Evolutionary conservation across 139 green algal species (phyloP).

Genomic region (Parachlorella kessleri): DNA sequence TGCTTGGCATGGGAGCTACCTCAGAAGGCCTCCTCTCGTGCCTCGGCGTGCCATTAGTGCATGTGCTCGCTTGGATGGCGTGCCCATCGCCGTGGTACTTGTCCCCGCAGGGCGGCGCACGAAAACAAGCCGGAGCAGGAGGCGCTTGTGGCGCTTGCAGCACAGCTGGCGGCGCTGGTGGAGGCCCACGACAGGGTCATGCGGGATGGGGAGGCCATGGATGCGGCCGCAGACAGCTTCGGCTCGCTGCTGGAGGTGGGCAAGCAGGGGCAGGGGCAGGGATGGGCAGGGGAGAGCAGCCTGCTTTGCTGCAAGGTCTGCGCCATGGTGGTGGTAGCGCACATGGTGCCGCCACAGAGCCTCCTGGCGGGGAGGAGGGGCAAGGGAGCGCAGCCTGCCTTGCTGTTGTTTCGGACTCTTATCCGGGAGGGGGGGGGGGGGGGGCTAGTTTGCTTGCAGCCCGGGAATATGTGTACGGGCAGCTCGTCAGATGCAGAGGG

Average conservation of each 20-base stretch:
- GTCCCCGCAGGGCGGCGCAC: constrained; percentile 5
- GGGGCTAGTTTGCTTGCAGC: too few relatives aligned
- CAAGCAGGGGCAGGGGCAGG: too few relatives aligned
- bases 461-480: too few relatives aligned
- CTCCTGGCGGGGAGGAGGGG: too few relatives aligned
- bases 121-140: constrained; percentile 36
- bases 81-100: not conserved
- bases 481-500: too few relatives aligned
- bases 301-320: not conserved
- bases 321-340: not conserved
- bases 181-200: constrained; percentile 41
- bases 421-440: too few relatives aligned
- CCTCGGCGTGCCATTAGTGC: too few relatives aligned
- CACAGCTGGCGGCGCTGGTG: constrained; percentile 47
- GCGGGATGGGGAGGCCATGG: constrained; percentile 46
- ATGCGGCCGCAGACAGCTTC: constrained; percentile 42
- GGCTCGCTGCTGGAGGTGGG: constrained; percentile 34
- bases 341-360: too few relatives aligned
- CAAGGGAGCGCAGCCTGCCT: not conserved
- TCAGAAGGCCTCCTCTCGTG: too few relatives aligned
- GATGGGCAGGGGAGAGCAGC: too few relatives aligned
- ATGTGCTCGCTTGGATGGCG: not conserved
- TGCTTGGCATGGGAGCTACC: not conserved
- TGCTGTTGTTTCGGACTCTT: too few relatives aligned
- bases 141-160: constrained; percentile 36